Percentiles rank a stretch among this genome's conserved stretches.
Evolutionary conservation across 1,284 basidiomycete genomes (phyloP).

Genomic region (Kalmanozyma brasiliensis): DNA sequence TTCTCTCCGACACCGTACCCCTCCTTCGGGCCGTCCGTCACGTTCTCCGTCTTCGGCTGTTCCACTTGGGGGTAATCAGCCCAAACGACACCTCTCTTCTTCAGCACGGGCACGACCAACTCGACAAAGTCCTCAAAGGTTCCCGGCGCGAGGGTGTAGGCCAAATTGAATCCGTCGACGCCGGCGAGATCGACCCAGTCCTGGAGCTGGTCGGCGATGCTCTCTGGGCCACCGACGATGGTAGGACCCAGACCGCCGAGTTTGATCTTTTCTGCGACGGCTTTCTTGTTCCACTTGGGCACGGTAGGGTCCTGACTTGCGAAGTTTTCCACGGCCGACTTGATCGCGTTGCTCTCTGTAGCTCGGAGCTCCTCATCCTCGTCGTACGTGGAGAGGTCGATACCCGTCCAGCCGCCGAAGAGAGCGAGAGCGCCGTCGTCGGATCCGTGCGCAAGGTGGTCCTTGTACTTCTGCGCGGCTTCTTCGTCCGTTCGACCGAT

Average conservation of each 20-base stretch:
- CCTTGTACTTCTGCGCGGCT: slow-evolving; percentile 61
- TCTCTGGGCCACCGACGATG: slow-evolving; percentile 44
- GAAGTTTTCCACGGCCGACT: slow-evolving; percentile 61
- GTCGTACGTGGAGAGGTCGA: slow-evolving; percentile 54
- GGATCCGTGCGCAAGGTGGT: slow-evolving; percentile 53
- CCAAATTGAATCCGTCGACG: slow-evolving; percentile 63
- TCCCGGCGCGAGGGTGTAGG: slow-evolving; percentile 54
- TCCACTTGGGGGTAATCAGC: slow-evolving; percentile 49
- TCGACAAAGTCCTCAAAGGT: slow-evolving; percentile 59
- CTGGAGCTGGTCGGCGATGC: slow-evolving; percentile 57
- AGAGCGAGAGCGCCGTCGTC: slow-evolving; percentile 66
- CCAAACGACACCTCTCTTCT: slow-evolving; percentile 62
- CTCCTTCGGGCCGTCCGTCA: slow-evolving; percentile 14
- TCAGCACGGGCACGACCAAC: slow-evolving; percentile 57
- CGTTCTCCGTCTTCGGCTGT: slow-evolving; percentile 7
- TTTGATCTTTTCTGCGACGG: slow-evolving; percentile 60
- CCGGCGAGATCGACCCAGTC: slow-evolving; percentile 54
- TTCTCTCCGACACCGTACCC: slow-evolving; percentile 52
- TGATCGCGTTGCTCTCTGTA: slow-evolving; percentile 60
- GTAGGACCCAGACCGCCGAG: slow-evolving; percentile 64
- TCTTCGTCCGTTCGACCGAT: slow-evolving; percentile 63
- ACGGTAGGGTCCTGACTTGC: slow-evolving; percentile 58
- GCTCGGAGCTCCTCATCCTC: slow-evolving; percentile 62
- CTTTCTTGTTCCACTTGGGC: slow-evolving; percentile 61
- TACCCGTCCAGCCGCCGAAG: slow-evolving; percentile 67